These are phyloP conservation scores for Phalaenopsis equestris DNA, from an alignment of 106 monocot species.

Conservation along the genomic window DNA sequence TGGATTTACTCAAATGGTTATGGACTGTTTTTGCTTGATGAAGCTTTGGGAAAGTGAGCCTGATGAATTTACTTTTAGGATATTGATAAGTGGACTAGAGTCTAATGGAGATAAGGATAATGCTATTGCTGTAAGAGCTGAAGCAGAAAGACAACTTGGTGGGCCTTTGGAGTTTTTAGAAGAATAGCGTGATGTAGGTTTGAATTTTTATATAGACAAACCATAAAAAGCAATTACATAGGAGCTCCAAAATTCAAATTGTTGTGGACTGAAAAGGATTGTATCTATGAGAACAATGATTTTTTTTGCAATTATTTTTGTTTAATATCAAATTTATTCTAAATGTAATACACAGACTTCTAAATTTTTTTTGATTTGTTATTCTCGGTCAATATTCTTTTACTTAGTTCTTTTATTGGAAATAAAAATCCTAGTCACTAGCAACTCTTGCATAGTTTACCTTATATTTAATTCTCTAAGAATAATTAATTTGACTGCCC, in stretches of 20 bases:
- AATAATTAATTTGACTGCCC: background rate
- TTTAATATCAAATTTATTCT: background rate
- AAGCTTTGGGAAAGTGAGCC: conserved; percentile 78
- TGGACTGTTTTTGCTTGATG: conserved; percentile 82
- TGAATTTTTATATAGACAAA: background rate
- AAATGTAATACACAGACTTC: background rate
- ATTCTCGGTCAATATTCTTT: background rate
- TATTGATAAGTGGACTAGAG: conserved; percentile 52
- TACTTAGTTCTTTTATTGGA: background rate
- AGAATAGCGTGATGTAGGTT: conserved; percentile 14
- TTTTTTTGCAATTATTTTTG: background rate
- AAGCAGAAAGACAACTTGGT: conserved; percentile 55
- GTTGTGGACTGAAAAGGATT: background rate
- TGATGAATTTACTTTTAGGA: conserved; percentile 59
- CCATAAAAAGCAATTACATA: background rate
- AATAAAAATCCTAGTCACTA: background rate
- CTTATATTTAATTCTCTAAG: background rate
- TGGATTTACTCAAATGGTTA: conserved; percentile 41
- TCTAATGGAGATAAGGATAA: conserved; percentile 44
- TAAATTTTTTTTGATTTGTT: background rate
- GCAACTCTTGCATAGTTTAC: background rate
- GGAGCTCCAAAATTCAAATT: background rate
- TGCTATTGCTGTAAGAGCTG: conserved; percentile 26
- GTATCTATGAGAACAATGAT: background rate
- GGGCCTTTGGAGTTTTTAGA: conserved; percentile 46